These are phyloP conservation scores for Fusarium miscanthi DNA, from an alignment of 2,329 filamentous ascomycete species.

Conservation along the genomic window DNA sequence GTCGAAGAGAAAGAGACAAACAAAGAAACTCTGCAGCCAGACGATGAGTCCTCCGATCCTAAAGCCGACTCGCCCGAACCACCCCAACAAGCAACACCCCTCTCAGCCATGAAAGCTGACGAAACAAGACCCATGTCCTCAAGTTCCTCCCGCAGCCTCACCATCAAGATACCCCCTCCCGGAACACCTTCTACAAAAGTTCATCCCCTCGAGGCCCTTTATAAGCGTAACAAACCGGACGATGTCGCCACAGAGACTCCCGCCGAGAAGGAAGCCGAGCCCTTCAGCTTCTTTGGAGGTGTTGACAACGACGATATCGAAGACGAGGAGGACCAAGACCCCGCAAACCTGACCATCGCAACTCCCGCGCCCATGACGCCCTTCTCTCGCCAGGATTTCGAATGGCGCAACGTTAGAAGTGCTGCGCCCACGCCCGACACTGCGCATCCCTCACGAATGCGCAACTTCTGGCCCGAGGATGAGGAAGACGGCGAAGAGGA, in stretches of 20 bases:
- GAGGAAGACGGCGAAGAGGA: slow-evolving; percentile 50
- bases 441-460: slow-evolving; percentile 75
- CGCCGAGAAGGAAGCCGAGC: slow-evolving; percentile 60
- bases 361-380: slow-evolving; percentile 78
- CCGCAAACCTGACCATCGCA: slow-evolving; percentile 51
- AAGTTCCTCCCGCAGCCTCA: slow-evolving; percentile 61
- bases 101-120: slow-evolving; percentile 46
- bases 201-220: slow-evolving; percentile 91
- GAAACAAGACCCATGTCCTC: slow-evolving; percentile 61
- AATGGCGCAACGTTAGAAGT: slow-evolving; percentile 80
- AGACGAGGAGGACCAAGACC: slow-evolving; percentile 61
- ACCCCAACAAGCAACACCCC: slow-evolving; percentile 35
- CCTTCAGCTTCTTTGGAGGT: slow-evolving; percentile 82
- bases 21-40: slow-evolving; percentile 24
- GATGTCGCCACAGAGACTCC: slow-evolving; percentile 50
- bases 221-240: slow-evolving; percentile 74
- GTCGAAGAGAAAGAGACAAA: neutral
- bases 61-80: slow-evolving; percentile 11
- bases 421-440: slow-evolving; percentile 96
- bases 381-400: slow-evolving; percentile 81
- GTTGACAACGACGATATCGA: slow-evolving; percentile 59
- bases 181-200: slow-evolving; percentile 63
- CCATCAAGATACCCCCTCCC: slow-evolving; percentile 65
- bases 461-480: slow-evolving; percentile 65
- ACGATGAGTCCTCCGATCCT: slow-evolving; percentile 25